phyloP scores from a whole-genome alignment of 768 basidiomycete species.

The Holtermanniella nyarrowii region DNA sequence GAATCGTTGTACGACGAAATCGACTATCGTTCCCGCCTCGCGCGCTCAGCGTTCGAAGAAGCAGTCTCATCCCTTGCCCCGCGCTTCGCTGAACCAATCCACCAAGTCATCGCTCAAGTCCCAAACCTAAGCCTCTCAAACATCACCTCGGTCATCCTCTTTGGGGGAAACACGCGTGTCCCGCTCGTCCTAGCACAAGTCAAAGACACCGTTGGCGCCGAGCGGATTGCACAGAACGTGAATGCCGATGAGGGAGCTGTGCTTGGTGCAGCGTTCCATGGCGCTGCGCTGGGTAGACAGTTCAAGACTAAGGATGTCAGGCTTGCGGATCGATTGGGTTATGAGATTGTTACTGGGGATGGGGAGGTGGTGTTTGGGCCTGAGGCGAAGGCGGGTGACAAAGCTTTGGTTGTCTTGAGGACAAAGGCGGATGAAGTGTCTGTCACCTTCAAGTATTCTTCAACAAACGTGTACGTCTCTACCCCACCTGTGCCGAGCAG shows the following conservation, averaged over 20 bases:
- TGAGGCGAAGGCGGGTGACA: conserved; percentile 60
- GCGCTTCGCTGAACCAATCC: conserved; percentile 21
- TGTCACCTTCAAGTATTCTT: conserved; percentile 48
- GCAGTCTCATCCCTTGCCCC: conserved; percentile 30
- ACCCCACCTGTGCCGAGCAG: neutral
- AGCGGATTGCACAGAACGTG: conserved; percentile 84
- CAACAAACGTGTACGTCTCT: neutral
- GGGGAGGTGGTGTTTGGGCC: conserved; percentile 53
- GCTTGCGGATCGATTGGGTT: conserved; percentile 58
- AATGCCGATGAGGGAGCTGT: conserved; percentile 96
- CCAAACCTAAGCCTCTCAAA: conserved; percentile 14
- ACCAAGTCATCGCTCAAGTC: conserved; percentile 10
- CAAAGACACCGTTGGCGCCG: conserved; percentile 65
- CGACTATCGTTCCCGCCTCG: conserved; percentile 72
- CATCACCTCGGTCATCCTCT: conserved; percentile 67
- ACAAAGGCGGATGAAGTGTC: conserved; percentile 59
- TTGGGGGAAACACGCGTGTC: conserved; percentile 77
- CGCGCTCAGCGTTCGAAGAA: conserved; percentile 67
- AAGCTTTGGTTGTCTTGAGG: neutral
- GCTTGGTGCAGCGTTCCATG: conserved; percentile 83
- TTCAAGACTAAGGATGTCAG: conserved; percentile 95
- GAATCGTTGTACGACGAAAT: conserved; percentile 84
- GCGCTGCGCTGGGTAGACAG: conserved; percentile 73
- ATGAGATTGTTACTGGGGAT: conserved; percentile 54
- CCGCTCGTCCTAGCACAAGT: conserved; percentile 86